These are phyloP conservation scores for Diaporthe destruens DNA, from an alignment of 2,329 filamentous ascomycete species.

Conservation along the genomic window DNA sequence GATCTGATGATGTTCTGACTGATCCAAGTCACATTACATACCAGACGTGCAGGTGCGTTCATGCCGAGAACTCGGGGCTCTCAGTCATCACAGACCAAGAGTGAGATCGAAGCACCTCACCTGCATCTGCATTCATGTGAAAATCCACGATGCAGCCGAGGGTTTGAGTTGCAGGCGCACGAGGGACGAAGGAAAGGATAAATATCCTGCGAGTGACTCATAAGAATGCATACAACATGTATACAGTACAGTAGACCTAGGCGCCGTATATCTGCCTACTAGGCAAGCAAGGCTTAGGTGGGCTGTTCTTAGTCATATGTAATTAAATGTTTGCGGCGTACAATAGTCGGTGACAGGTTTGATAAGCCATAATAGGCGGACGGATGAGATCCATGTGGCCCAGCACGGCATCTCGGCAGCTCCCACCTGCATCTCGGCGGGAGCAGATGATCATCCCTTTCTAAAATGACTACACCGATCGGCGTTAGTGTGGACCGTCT, in stretches of 20 bases:
- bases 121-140: not conserved
- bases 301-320: slow-evolving; percentile 13
- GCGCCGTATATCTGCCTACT: not conserved
- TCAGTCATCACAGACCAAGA: not conserved
- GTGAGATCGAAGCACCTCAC: not conserved
- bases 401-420: slow-evolving; percentile 21
- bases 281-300: not conserved
- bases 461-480: slow-evolving; percentile 14
- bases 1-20: too few species aligned
- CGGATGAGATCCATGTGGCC: not conserved
- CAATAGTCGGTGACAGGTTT: slow-evolving; percentile 20
- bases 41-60: not conserved
- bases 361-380: slow-evolving; percentile 1
- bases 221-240: not conserved
- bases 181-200: not conserved
- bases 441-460: slow-evolving; percentile 28
- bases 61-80: not conserved
- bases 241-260: not conserved
- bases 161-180: not conserved
- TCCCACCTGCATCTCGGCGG: slow-evolving; percentile 10
- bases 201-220: not conserved
- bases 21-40: not conserved
- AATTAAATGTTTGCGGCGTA: slow-evolving; percentile 28
- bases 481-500: slow-evolving; percentile 28
- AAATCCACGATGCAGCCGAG: not conserved